A percentile compares a stretch with the other conserved stretches of the same genome.
phyloP scores from a whole-genome alignment of 139 green algal species.

The Penium margaritaceum region DNA sequence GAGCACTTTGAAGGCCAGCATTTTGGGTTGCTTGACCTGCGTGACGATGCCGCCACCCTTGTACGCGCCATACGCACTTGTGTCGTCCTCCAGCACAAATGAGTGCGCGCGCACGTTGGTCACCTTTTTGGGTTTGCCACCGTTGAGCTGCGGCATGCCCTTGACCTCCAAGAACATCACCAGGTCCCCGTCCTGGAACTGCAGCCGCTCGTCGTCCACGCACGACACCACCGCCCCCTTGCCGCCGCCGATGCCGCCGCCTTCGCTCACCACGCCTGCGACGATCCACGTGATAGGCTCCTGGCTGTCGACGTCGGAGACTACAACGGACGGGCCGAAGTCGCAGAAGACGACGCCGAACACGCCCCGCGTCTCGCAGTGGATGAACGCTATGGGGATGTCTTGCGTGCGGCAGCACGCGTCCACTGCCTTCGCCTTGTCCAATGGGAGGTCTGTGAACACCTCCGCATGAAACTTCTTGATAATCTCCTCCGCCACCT shows the following conservation, averaged over 20 bases:
- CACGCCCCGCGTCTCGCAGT: constrained; percentile 73
- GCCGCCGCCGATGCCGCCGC: constrained; percentile 60
- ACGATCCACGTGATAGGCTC: constrained; percentile 84
- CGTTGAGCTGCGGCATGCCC: constrained; percentile 41
- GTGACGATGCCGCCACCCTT: constrained; percentile 78
- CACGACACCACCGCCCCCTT: constrained; percentile 82
- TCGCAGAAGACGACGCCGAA: constrained; percentile 92
- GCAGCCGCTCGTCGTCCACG: constrained; percentile 93
- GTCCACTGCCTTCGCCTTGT: constrained; percentile 65
- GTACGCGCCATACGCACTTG: constrained; percentile 64
- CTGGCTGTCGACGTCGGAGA: constrained; percentile 81
- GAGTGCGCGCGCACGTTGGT: constrained; percentile 82
- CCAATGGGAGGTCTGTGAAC: constrained; percentile 57
- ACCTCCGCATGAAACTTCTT: constrained; percentile 80
- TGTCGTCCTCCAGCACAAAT: constrained; percentile 88
- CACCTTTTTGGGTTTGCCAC: constrained; percentile 50
- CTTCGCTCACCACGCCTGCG: constrained; percentile 65
- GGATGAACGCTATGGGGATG: constrained; percentile 77
- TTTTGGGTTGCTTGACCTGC: constrained; percentile 77
- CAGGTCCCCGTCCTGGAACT: constrained; percentile 74
- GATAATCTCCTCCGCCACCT: no score
- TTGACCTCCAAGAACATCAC: constrained; percentile 77
- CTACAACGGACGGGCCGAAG: constrained; percentile 80
- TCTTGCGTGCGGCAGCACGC: constrained; percentile 64
- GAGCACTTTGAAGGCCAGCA: constrained; percentile 72